Percentiles rank a stretch among this genome's conserved stretches.
Evolutionary conservation across 345 rosid species (phyloP).

Genomic region (Iberis pinnata): DNA sequence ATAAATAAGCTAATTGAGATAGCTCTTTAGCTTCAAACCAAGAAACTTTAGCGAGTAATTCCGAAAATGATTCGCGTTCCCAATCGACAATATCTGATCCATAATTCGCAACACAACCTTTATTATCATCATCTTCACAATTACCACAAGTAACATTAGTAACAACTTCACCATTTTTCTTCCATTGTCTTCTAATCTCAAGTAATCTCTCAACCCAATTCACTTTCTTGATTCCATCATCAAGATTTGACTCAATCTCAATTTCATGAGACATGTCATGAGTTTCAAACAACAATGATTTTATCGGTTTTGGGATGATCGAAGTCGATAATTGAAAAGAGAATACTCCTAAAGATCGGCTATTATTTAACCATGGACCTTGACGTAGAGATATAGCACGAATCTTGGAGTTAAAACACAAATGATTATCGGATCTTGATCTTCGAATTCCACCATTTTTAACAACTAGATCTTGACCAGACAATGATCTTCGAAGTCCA

Average conservation of each 20-base stretch:
- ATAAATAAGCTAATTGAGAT: conserved; percentile 73
- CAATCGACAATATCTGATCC: conserved; percentile 37
- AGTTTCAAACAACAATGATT: conserved; percentile 51
- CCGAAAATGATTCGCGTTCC: conserved; percentile 46
- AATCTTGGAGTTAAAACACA: conserved; percentile 35
- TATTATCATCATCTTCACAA: conserved; percentile 32
- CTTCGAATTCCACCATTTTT: conserved; percentile 38
- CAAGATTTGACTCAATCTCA: conserved; percentile 26
- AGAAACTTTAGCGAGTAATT: conserved; percentile 42
- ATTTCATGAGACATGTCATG: conserved; percentile 33
- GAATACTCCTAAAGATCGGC: conserved; percentile 50
- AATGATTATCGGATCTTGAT: conserved; percentile 60
- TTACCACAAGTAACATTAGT: conserved; percentile 34
- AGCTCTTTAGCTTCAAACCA: conserved; percentile 59
- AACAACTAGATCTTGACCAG: conserved; percentile 43
- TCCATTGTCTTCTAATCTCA: conserved; percentile 59
- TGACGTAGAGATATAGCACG: conserved; percentile 45
- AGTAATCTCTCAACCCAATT: conserved; percentile 74
- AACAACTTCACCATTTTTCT: conserved; percentile 24
- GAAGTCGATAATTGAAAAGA: conserved; percentile 54
- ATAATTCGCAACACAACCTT: conserved; percentile 45
- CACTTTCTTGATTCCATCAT: conserved; percentile 36
- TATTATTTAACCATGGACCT: conserved; percentile 46
- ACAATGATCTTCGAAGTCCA: conserved; percentile 52
- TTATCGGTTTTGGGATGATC: conserved; percentile 46